Evolutionary conservation across 306 rosid species (phyloP).

Genomic region (Vigna trinervia): DNA sequence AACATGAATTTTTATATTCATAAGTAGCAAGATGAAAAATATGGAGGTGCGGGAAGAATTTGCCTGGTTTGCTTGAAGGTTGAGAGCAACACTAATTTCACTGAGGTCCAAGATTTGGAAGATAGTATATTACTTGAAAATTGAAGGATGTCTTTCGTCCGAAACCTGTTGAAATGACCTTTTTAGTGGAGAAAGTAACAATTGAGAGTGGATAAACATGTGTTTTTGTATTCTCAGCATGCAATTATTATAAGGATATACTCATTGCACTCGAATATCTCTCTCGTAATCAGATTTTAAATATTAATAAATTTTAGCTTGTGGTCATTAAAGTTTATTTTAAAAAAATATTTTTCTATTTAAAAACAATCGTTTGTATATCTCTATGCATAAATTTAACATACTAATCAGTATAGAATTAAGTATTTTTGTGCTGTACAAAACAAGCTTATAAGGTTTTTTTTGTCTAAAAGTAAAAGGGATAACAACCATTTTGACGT

Average conservation of each 20-base stretch:
- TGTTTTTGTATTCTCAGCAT: not conserved
- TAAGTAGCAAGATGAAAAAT: too few relatives aligned
- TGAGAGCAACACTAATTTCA: conserved; percentile 37
- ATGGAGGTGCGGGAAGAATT: too few relatives aligned
- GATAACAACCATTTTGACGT: not conserved
- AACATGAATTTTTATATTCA: too few relatives aligned
- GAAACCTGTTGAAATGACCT: conserved; percentile 47
- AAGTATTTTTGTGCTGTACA: too few relatives aligned
- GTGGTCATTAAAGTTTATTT: too few relatives aligned
- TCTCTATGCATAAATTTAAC: too few relatives aligned
- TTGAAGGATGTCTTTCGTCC: conserved; percentile 36
- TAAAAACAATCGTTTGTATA: too few relatives aligned
- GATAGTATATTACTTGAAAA: conserved; percentile 28
- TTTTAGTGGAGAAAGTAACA: conserved; percentile 15
- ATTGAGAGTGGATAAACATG: not conserved
- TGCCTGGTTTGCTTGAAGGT: conserved; percentile 34
- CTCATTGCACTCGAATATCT: too few relatives aligned
- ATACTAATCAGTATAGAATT: too few relatives aligned
- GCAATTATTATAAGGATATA: not conserved
- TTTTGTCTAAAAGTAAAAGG: not conserved
- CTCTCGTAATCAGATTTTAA: too few relatives aligned
- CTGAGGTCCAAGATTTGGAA: conserved; percentile 39
- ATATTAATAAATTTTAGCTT: too few relatives aligned
- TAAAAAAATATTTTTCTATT: too few relatives aligned
- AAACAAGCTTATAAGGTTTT: not conserved